Evolutionary conservation across 164 flowering plant genomes (phyloP).

Genomic region (Vitis cinerea): DNA sequence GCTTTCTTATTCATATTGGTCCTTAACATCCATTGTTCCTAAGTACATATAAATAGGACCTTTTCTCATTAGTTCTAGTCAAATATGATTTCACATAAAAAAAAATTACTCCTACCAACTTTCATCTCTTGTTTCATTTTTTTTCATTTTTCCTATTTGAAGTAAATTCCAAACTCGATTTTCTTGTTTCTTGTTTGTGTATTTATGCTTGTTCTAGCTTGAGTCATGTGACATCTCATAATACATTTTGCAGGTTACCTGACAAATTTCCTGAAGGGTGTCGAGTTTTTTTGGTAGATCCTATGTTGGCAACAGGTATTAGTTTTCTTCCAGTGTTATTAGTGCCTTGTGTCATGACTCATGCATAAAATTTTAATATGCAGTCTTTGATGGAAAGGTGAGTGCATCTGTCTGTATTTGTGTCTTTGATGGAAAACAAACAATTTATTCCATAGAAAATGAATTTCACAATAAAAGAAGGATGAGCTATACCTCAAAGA

Average conservation of each 20-base stretch:
- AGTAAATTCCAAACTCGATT: not conserved
- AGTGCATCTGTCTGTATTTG: no score
- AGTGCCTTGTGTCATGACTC: not conserved
- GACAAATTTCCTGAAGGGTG: slow-evolving; percentile 76
- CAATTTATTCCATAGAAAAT: no score
- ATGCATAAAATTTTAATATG: not conserved
- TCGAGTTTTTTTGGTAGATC: slow-evolving; percentile 84
- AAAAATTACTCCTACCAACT: not conserved
- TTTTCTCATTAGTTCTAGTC: no score
- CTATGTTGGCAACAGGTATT: slow-evolving; percentile 98
- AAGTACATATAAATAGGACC: no score
- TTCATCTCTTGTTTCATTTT: not conserved
- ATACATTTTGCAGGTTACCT: slow-evolving; percentile 59
- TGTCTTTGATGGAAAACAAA: no score
- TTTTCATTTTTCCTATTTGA: not conserved
- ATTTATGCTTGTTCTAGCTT: no score
- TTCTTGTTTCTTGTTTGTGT: no score
- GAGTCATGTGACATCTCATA: not conserved
- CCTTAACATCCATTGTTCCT: no score
- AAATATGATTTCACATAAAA: no score
- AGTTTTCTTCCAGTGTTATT: not conserved
- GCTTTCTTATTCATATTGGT: not conserved
- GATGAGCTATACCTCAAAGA: no score
- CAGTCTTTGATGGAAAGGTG: not conserved
- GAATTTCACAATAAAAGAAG: no score